A percentile compares a stretch with the other conserved stretches of the same genome.
Evolutionary conservation across 2,329 filamentous ascomycete genomes (phyloP).

Genomic region (Penicillium thymicola): DNA sequence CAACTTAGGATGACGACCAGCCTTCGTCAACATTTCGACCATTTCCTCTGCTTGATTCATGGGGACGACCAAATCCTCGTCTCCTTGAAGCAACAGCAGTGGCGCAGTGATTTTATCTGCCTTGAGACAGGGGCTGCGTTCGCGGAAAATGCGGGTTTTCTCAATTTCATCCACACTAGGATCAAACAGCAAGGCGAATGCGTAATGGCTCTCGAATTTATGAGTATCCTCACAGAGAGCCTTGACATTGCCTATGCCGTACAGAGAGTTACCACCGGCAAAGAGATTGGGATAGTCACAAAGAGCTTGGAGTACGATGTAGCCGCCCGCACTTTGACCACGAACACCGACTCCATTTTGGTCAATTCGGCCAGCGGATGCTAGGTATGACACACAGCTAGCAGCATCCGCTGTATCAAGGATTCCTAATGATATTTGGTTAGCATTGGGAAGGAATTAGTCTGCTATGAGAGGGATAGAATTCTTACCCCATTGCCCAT

Average conservation of each 20-base stretch:
- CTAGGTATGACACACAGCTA: conserved; percentile 45
- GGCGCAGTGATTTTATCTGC: conserved; percentile 48
- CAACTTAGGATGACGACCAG: conserved; percentile 45
- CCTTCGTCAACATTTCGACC: conserved; percentile 41
- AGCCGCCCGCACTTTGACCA: conserved; percentile 52
- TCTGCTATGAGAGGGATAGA: neutral
- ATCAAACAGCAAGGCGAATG: conserved; percentile 42
- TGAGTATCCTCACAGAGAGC: conserved; percentile 48
- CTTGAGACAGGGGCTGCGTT: conserved; percentile 49
- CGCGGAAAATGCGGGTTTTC: conserved; percentile 41
- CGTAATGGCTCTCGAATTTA: conserved; percentile 53
- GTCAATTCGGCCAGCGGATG: conserved; percentile 35
- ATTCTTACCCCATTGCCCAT: conserved; percentile 48
- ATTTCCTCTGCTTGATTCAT: conserved; percentile 54
- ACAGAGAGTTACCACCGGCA: conserved; percentile 48
- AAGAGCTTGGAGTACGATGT: conserved; percentile 51
- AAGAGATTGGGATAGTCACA: conserved; percentile 4
- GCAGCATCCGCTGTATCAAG: conserved; percentile 51
- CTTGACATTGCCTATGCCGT: conserved; percentile 50
- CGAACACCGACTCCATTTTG: conserved; percentile 44
- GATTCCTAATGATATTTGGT: neutral
- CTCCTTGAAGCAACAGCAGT: conserved; percentile 54
- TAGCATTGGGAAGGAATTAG: neutral
- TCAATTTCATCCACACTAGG: conserved; percentile 36
- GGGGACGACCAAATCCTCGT: conserved; percentile 56